phyloP scores from a whole-genome alignment of 176 grass and related monocot species.

The Dactylis glomerata region DNA sequence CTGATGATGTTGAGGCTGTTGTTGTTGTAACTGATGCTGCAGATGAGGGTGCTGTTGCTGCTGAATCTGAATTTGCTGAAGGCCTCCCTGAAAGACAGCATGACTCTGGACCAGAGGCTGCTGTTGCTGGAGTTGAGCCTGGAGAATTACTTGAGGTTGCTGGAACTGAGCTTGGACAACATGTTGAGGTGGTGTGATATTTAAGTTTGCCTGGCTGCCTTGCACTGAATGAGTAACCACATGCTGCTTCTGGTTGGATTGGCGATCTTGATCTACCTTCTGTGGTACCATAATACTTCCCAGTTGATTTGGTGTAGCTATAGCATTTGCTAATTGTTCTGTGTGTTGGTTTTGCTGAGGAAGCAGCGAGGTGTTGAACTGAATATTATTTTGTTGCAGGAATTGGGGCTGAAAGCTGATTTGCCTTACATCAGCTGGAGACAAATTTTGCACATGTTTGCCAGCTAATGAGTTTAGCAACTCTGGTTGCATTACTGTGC shows the following conservation, averaged over 20 bases:
- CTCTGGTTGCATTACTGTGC: slow-evolving; percentile 51
- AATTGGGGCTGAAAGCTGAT: slow-evolving; percentile 55
- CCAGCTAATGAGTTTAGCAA: slow-evolving; percentile 50
- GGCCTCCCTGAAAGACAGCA: slow-evolving; percentile 33
- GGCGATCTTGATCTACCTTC: slow-evolving; percentile 45
- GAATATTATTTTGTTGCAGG: slow-evolving; percentile 64
- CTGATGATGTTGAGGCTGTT: slow-evolving; percentile 29
- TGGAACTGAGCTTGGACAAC: slow-evolving; percentile 36
- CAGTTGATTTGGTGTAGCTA: slow-evolving; percentile 41
- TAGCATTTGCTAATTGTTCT: slow-evolving; percentile 49
- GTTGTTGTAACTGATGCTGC: slow-evolving; percentile 36
- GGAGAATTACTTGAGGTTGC: slow-evolving; percentile 49
- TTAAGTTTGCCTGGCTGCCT: slow-evolving; percentile 35
- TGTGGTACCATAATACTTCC: slow-evolving; percentile 32
- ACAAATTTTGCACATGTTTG: slow-evolving; percentile 48
- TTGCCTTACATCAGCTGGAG: slow-evolving; percentile 61
- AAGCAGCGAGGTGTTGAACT: slow-evolving; percentile 47
- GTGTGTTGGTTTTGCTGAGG: slow-evolving; percentile 54
- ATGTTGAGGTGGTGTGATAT: slow-evolving; percentile 34
- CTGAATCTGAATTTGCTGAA: slow-evolving; percentile 54
- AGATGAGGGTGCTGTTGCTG: slow-evolving; percentile 49
- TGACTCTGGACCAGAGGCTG: slow-evolving; percentile 49
- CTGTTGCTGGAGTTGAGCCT: slow-evolving; percentile 55
- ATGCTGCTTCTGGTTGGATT: slow-evolving; percentile 43
- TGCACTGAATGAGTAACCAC: slow-evolving; percentile 29